phyloP scores from a whole-genome alignment of 2,329 filamentous ascomycete genomes.

The Orbilia javanica region DNA sequence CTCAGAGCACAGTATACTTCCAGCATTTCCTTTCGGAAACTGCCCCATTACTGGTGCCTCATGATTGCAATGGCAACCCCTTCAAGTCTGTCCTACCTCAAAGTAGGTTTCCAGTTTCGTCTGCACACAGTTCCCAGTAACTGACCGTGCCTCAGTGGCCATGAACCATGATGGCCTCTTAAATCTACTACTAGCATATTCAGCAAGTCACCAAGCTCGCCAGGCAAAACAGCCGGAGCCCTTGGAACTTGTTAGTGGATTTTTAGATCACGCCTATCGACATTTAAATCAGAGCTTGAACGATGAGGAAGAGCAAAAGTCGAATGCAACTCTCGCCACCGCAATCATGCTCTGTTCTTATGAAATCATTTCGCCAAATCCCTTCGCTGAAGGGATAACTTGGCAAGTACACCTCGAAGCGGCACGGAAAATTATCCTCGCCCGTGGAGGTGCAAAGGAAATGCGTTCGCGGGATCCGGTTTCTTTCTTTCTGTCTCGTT shows the following conservation, averaged over 20 bases:
- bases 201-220: slow-evolving; percentile 83
- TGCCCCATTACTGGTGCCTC: slow-evolving; percentile 74
- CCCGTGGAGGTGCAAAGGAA: slow-evolving; percentile 73
- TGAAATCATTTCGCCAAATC: slow-evolving; percentile 84
- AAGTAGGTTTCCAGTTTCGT: slow-evolving; percentile 67
- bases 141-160: slow-evolving; percentile 71
- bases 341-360: slow-evolving; percentile 87
- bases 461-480: slow-evolving; percentile 72
- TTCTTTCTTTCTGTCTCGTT: slow-evolving; percentile 80
- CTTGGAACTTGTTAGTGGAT: slow-evolving; percentile 80
- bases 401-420: slow-evolving; percentile 85
- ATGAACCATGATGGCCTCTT: slow-evolving; percentile 78
- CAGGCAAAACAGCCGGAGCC: slow-evolving; percentile 81
- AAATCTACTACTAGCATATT: slow-evolving; percentile 82
- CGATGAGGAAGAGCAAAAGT: slow-evolving; percentile 73
- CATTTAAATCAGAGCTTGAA: slow-evolving; percentile 76
- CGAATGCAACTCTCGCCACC: slow-evolving; percentile 80
- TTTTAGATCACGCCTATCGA: slow-evolving; percentile 83
- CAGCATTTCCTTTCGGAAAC: slow-evolving; percentile 83
- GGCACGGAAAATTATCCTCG: slow-evolving; percentile 79
- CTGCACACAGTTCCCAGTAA: slow-evolving; percentile 57
- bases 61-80: slow-evolving; percentile 73
- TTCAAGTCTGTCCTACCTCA: slow-evolving; percentile 74
- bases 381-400: slow-evolving; percentile 81
- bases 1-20: slow-evolving; percentile 83